Base-by-base conservation (phyloP, 140 eudicot species). In the Anethum foeniculum region DNA sequence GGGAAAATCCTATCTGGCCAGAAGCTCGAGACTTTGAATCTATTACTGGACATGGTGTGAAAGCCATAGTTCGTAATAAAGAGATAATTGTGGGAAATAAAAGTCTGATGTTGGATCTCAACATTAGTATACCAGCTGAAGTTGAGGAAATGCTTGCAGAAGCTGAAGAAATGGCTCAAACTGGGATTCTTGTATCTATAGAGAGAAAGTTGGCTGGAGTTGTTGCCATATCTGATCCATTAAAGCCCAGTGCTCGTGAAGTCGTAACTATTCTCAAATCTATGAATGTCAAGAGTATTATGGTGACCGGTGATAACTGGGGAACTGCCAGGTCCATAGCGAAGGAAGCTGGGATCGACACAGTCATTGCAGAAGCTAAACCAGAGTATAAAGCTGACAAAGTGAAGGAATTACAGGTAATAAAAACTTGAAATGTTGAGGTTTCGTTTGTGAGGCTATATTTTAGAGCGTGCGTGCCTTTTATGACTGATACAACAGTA, bases 311-410 rank as follows among this genome's bases (percentile, higher is more conserved):
- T 39, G 99, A 96, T 81, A 96, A 96, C 71, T 85, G 90, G 90
- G 99, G 99, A 82, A 96, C 99, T 14, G 99, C 99, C 3, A 85
- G 87, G 68, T 86, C 99, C 49, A 92, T 95, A 76, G 99, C 97
- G 4, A 92, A 83, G 76, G 90, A 92, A 79, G 96, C 93, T 30
- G 97, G 97, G 21, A 90, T 95, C 23, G 85, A 87, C 62, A 85
- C 82, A 23, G 93, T 95, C 62, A 83, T 91, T 34, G 97, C 99
- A 46, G 97, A 92, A 80, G 97, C 99, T 54, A 90, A 91, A 47
- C 99, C 99, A 6, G 93, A 95, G 77, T 81, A 86, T n/a, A 95
- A 95, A 85, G 97, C 97, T 9, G 92, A 92, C 85, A 91, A 92
- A 81, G 92, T 95, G 43, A 90, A 95, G 86, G 93, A 90, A 80